These are phyloP conservation scores for Darksidea phi DNA, from an alignment of 495 filamentous ascomycete genomes.

Conservation along the genomic window DNA sequence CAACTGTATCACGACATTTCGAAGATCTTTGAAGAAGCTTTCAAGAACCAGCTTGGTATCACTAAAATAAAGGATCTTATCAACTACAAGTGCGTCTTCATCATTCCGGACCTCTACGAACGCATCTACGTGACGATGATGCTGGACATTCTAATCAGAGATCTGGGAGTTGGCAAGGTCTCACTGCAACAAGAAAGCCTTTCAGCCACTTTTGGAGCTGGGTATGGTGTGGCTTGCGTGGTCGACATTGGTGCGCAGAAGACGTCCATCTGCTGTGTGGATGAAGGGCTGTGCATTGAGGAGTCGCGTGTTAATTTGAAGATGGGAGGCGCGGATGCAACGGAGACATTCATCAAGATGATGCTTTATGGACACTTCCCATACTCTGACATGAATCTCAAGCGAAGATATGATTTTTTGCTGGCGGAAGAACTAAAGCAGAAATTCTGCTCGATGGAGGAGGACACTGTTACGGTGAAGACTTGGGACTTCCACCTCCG, in stretches of 20 bases:
- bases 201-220: constrained; percentile 92
- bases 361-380: constrained; percentile 94
- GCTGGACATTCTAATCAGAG: constrained; percentile 79
- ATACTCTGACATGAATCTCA: constrained; percentile 88
- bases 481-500: constrained; percentile 84
- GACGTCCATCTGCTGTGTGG: constrained; percentile 95
- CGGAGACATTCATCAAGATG: constrained; percentile 93
- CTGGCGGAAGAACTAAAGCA: constrained; percentile 93
- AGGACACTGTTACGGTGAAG: constrained; percentile 77
- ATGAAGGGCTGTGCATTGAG: constrained; percentile 91
- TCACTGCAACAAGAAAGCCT: constrained; percentile 95
- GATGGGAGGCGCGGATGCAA: constrained; percentile 88
- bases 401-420: constrained; percentile 85
- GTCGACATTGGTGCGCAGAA: constrained; percentile 97
- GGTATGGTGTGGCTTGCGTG: constrained; percentile 87
- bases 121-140: constrained; percentile 82
- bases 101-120: constrained; percentile 95
- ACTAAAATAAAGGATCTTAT: constrained; percentile 75
- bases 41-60: constrained; percentile 77
- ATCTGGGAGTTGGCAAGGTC: constrained; percentile 81
- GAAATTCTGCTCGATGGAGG: constrained; percentile 82
- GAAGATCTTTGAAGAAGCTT: constrained; percentile 78
- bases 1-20: constrained; percentile 83
- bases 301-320: constrained; percentile 92
- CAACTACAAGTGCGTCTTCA: constrained; percentile 89